Base-by-base conservation (phyloP, 2,329 filamentous ascomycete genomes). In the Aspergillus brunneoviolaceus region DNA sequence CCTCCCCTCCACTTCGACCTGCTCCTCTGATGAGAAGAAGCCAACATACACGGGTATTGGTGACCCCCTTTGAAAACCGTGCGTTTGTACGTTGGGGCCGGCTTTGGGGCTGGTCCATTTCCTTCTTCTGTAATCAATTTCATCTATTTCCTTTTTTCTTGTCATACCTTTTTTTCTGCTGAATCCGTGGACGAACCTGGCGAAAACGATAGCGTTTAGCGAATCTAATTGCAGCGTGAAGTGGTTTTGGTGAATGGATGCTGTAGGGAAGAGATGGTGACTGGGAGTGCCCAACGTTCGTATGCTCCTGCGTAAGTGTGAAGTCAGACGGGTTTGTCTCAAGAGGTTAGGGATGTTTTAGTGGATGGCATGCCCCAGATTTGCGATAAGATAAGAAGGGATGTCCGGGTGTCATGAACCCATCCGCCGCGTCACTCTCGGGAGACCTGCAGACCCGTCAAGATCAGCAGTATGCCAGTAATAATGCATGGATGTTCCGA, bases 121-220 rank as follows among this genome's bases (percentile, higher is more conserved):
- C 42, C 53, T 55, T 55, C 53, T 19, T 53, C 27, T 55, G 53
- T 55, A 55, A 49, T 55, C 49, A 50, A 29, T 50, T 50, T n/a
- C 14, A 45, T 45, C 16, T 6, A 50, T 29, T 50, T 50, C 49
- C 23, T 29, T 50, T 16, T 29, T 49, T 27, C 33, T 48, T 48
- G 29, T 21, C 25, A 11, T 47, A 48, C 52, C 31, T 53, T 52
- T 52, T 16, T 16, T 11, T 45, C 35, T n/a, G 16, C 39, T 45
- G 39, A 45, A 19, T 45, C 39, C 14, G 39, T 45, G 5, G 39
- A 45, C 4, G 16, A 45, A 35, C 33, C 39, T 45, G 39, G 39
- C 39, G 39, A 45, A 19, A 45, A 45, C 39, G 39, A 45, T 45
- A 45, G 39, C 39, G 39, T 45, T 45, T 45, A 45, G 39, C 39